These are phyloP conservation scores for Termitomyces sp. DNA, from an alignment of 768 basidiomycete species.

Conservation along the genomic window DNA sequence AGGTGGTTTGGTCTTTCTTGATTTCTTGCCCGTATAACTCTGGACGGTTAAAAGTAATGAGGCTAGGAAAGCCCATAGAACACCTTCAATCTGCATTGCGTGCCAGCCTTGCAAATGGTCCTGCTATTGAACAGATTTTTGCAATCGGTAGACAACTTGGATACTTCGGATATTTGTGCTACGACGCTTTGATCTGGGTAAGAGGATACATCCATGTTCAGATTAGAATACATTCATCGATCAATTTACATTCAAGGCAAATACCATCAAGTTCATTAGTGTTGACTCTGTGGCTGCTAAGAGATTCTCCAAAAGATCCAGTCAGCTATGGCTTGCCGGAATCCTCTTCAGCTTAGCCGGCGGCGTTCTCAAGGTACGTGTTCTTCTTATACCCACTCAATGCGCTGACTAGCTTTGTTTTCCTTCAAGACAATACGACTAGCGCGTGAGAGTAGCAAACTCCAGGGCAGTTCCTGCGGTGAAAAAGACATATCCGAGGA, in stretches of 20 bases:
- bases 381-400: not conserved
- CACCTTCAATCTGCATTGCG: constrained; percentile 89
- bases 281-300: constrained; percentile 59
- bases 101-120: constrained; percentile 51
- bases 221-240: not conserved
- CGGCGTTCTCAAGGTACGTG: constrained; percentile 60
- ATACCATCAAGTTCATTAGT: constrained; percentile 61
- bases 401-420: not conserved
- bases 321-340: constrained; percentile 86
- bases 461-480: constrained; percentile 44
- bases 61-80: constrained; percentile 91
- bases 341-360: constrained; percentile 78
- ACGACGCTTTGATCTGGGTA: constrained; percentile 88
- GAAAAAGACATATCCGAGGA: constrained; percentile 71
- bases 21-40: constrained; percentile 5
- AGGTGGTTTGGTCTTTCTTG: constrained; percentile 20
- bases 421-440: constrained; percentile 53
- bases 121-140: constrained; percentile 68
- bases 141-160: constrained; percentile 80
- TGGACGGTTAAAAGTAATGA: constrained; percentile 60
- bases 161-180: constrained; percentile 84
- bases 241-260: constrained; percentile 42
- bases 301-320: constrained; percentile 61
- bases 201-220: constrained; percentile 20
- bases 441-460: constrained; percentile 53